Conservation (phyloP, 1,284 basidiomycete genomes). For the Ustilago esculenta region DNA sequence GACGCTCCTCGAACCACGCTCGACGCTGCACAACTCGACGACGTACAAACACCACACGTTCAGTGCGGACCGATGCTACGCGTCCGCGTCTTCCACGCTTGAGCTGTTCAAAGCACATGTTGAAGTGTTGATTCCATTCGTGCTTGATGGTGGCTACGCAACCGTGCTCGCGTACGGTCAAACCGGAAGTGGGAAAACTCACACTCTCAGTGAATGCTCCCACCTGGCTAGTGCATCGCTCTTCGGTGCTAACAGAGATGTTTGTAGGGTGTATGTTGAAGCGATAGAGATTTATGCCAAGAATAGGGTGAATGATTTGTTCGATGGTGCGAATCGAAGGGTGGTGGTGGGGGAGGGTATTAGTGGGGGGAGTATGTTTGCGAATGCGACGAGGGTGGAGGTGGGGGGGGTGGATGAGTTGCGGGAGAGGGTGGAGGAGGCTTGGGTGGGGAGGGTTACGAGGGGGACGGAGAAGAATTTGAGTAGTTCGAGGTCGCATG, state of each 20-base stretch:
- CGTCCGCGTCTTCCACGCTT: slow-evolving; percentile 4
- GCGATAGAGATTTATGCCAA: slow-evolving; percentile 37
- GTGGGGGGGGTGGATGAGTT: too few species aligned
- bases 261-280: slow-evolving; percentile 2
- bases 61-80: slow-evolving; percentile 13
- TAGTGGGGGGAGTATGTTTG: slow-evolving; percentile 14
- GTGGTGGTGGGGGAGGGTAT: slow-evolving; percentile 24
- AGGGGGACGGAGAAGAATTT: slow-evolving; percentile 30
- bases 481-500: slow-evolving; percentile 13
- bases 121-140: slow-evolving; percentile 17
- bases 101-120: slow-evolving; percentile 11
- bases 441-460: slow-evolving; percentile 20
- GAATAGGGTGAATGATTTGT: slow-evolving; percentile 28
- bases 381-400: slow-evolving; percentile 13
- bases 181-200: slow-evolving; percentile 28
- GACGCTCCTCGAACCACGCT: slow-evolving; percentile 17
- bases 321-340: slow-evolving; percentile 12
- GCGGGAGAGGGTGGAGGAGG: slow-evolving; percentile 10
- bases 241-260: neutral
- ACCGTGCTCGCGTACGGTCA: slow-evolving; percentile 40
- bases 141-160: slow-evolving; percentile 23
- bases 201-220: slow-evolving; percentile 19
- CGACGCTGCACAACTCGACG: neutral
- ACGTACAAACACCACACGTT: slow-evolving; percentile 16
- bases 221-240: slow-evolving; percentile 10